phyloP scores from a whole-genome alignment of 1,284 basidiomycete species.

The Thelephora terrestris region DNA sequence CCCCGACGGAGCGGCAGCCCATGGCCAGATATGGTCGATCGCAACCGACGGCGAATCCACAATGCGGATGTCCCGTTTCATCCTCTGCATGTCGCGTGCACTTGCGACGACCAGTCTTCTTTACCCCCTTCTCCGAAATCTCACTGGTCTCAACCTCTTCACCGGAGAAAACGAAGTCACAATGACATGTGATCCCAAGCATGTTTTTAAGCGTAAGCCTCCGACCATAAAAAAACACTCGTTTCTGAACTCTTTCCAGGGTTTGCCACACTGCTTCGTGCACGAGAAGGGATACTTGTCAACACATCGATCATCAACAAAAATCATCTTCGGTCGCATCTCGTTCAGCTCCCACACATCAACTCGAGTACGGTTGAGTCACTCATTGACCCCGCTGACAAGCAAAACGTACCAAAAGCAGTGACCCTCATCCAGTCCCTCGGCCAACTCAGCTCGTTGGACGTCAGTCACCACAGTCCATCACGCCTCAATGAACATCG shows the following conservation, averaged over 20 bases:
- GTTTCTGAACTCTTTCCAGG: slow-evolving; percentile 1
- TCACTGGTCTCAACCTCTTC: slow-evolving; percentile 13
- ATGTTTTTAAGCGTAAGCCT: slow-evolving; percentile 16
- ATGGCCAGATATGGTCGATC: slow-evolving; percentile 16
- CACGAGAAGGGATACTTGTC: slow-evolving; percentile 6
- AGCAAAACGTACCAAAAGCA: slow-evolving; percentile 12
- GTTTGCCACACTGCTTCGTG: slow-evolving; percentile 6
- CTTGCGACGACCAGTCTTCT: slow-evolving; percentile 4
- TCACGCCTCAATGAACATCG: slow-evolving; percentile 1
- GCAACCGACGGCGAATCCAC: slow-evolving; percentile 20
- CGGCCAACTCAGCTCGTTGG: not conserved
- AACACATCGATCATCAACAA: slow-evolving; percentile 5
- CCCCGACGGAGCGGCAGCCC: not conserved
- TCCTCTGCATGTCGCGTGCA: slow-evolving; percentile 13
- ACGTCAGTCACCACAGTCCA: not conserved
- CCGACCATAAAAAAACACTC: not conserved
- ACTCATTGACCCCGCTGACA: slow-evolving; percentile 9
- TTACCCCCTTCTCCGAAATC: slow-evolving; percentile 7
- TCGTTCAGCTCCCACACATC: not conserved
- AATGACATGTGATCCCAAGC: slow-evolving; percentile 16
- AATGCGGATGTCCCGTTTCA: slow-evolving; percentile 15
- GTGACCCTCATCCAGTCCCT: slow-evolving; percentile 6
- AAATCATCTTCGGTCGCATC: slow-evolving; percentile 1
- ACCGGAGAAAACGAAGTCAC: slow-evolving; percentile 11
- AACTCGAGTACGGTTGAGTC: not conserved